phyloP scores from a whole-genome alignment of 2,329 filamentous ascomycete genomes.

The Hortaea werneckii region DNA sequence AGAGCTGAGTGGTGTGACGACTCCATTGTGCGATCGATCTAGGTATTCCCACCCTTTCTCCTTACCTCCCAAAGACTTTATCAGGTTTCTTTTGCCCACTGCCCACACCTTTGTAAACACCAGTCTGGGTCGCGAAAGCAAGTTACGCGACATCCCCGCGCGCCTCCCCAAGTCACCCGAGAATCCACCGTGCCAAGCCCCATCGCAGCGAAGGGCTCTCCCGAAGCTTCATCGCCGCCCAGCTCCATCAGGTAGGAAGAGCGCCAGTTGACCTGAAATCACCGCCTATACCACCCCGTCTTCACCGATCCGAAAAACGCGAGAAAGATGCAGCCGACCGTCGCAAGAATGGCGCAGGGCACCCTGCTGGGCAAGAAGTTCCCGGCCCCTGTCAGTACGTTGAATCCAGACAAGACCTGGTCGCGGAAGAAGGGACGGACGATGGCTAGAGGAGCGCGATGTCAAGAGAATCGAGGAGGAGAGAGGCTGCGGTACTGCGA shows the following conservation, averaged over 20 bases:
- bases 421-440: not conserved
- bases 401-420: constrained; percentile 19
- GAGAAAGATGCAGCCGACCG: not conserved
- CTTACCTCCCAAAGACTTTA: not conserved
- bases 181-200: not conserved
- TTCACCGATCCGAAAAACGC: too few relatives aligned
- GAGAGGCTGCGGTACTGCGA: not conserved
- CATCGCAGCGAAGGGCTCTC: not conserved
- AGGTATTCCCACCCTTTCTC: too few relatives aligned
- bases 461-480: not conserved
- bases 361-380: constrained; percentile 42
- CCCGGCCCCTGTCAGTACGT: constrained; percentile 36
- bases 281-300: too few relatives aligned
- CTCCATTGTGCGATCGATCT: constrained; percentile 13
- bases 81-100: too few relatives aligned
- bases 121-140: too few relatives aligned
- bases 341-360: not conserved
- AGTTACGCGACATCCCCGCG: too few relatives aligned
- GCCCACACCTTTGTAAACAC: too few relatives aligned
- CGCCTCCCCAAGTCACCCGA: not conserved
- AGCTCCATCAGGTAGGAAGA: not conserved
- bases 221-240: not conserved
- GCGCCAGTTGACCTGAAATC: too few relatives aligned
- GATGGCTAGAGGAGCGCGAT: too few relatives aligned
- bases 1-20: constrained; percentile 32